Base-by-base conservation (phyloP, 2,329 filamentous ascomycete species). In the Pleomassaria siparia region DNA sequence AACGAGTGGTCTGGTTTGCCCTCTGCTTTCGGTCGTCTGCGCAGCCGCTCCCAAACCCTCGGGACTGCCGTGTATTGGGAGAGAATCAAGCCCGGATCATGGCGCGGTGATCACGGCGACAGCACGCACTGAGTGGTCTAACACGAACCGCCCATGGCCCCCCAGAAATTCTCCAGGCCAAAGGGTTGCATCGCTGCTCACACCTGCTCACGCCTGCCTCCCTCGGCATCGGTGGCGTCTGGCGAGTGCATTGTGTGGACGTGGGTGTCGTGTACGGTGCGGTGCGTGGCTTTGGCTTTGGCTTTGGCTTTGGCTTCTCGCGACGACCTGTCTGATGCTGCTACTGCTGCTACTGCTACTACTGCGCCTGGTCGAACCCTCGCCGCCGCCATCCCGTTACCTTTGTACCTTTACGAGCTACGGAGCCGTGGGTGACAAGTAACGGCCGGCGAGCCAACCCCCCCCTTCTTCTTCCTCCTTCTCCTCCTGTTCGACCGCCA, bases 21-120 rank as follows among this genome's bases (percentile, higher is more conserved):
- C 50, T 52, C 63, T 57, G 44, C 60, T 66, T 69, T 69, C 59
- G 64, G 66, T 63, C 59, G 44, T 56, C 64, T 67, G 66, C 63
- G 66, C 66, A 70, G 64, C 44, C 47, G 15, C 41, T 40, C 47
- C 65, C 67, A 55, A 35, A 16, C 56, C 56, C 56, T 51, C 63
- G 66, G 67, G 64, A 58, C 58, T 41, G 40, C 30, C 12, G 44
- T 62, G 53, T 58, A 56, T 47, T 53, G 49, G 56, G 50, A 53
- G 47, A 47, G 55, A 54, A 25, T n/a, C 46, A 46, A 56, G 60
- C 58, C 63, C 60, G 60, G 58, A 60, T 62, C 56, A 62, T 64
- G 64, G 64, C 62, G 52, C 55, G 44, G 53, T 50, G 46, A 46
- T 48, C 47, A 40, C 40, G 16, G 29, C 21, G 25, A 46, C 39